phyloP scores from a whole-genome alignment of 768 basidiomycete genomes.

The Ramaria sp. region DNA sequence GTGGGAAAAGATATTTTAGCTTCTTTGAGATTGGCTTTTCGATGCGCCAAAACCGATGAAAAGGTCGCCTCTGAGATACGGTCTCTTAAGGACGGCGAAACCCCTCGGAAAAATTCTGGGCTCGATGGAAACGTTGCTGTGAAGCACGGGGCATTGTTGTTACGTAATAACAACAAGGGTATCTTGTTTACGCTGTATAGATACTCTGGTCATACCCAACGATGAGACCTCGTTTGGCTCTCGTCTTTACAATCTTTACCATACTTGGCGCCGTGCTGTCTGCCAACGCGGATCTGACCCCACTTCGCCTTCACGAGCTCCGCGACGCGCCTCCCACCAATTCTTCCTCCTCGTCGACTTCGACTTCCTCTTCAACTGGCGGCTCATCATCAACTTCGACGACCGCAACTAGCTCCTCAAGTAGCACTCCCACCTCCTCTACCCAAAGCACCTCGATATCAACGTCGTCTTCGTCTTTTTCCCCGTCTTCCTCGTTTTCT shows the following conservation, averaged over 20 bases:
- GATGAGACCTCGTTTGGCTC: not conserved
- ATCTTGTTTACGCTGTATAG: too few species aligned
- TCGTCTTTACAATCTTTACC: slow-evolving; percentile 3
- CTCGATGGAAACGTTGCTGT: too few species aligned
- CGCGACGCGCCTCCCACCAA: not conserved
- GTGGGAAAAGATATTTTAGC: too few species aligned
- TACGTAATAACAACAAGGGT: too few species aligned
- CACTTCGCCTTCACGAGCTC: too few species aligned
- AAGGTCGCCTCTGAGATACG: too few species aligned
- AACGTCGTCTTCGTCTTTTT: not conserved
- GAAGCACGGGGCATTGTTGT: too few species aligned
- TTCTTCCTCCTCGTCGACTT: not conserved
- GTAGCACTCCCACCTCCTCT: not conserved
- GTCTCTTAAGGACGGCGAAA: too few species aligned
- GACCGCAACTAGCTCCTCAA: not conserved
- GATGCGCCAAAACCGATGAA: too few species aligned
- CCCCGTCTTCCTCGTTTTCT: not conserved
- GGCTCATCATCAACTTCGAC: not conserved
- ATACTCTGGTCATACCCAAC: not conserved
- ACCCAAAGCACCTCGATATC: not conserved
- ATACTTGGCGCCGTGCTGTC: not conserved
- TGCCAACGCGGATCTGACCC: not conserved
- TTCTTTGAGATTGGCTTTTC: too few species aligned
- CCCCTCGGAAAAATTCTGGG: too few species aligned
- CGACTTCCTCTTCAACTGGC: not conserved